These are phyloP conservation scores for Leucosporidium scottii DNA, from an alignment of 768 basidiomycete genomes.

Conservation along the genomic window DNA sequence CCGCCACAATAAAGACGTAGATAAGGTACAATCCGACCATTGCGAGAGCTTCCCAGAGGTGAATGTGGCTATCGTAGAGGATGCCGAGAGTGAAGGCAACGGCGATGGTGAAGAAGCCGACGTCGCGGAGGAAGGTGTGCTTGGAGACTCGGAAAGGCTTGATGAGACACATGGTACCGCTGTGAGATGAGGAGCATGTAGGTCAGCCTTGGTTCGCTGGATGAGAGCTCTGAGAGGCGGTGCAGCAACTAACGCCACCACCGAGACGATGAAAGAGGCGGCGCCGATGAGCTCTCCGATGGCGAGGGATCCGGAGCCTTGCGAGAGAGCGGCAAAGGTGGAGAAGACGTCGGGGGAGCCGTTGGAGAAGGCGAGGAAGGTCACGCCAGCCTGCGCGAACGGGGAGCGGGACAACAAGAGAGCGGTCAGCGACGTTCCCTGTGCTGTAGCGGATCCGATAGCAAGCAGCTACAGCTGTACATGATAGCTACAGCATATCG, in stretches of 20 bases:
- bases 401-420: neutral
- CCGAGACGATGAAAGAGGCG: slow-evolving; percentile 88
- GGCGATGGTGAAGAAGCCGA: slow-evolving; percentile 85
- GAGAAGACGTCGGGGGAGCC: slow-evolving; percentile 95
- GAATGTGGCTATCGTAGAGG: slow-evolving; percentile 67
- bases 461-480: neutral
- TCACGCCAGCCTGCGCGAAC: slow-evolving; percentile 64
- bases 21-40: slow-evolving; percentile 66
- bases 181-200: neutral
- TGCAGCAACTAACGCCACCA: slow-evolving; percentile 57
- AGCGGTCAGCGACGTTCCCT: neutral
- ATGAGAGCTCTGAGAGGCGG: neutral
- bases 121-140: slow-evolving; percentile 80
- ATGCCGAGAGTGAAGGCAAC: slow-evolving; percentile 68
- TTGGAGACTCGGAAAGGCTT: slow-evolving; percentile 81
- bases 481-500: neutral
- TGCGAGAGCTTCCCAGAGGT: slow-evolving; percentile 60
- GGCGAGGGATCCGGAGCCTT: slow-evolving; percentile 76
- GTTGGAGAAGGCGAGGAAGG: slow-evolving; percentile 93
- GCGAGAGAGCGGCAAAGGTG: slow-evolving; percentile 85
- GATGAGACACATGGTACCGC: slow-evolving; percentile 92
- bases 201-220: neutral
- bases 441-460: neutral
- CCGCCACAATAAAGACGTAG: slow-evolving; percentile 70
- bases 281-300: slow-evolving; percentile 93